These are phyloP conservation scores for Russula olivacea DNA, from an alignment of 768 basidiomycete genomes.

Conservation along the genomic window DNA sequence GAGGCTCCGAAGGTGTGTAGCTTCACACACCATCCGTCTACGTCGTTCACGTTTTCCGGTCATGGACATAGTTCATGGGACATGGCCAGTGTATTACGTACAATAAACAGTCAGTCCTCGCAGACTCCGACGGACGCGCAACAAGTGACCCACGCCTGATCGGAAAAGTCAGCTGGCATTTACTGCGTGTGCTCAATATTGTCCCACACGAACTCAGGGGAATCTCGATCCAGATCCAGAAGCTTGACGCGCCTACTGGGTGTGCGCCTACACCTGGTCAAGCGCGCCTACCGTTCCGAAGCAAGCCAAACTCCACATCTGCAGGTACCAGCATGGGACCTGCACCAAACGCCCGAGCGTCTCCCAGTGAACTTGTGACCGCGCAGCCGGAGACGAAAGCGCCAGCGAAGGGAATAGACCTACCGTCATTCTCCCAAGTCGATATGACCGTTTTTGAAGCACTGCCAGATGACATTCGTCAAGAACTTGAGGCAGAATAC, in stretches of 20 bases:
- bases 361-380: conserved; percentile 12
- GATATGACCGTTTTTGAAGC: conserved; percentile 66
- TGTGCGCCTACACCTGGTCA: conserved; percentile 46
- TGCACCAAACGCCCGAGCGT: not conserved
- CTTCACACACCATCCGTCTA: not conserved
- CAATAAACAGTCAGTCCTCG: conserved; percentile 63
- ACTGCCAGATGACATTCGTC: conserved; percentile 60
- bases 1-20: conserved; percentile 80
- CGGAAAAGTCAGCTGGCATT: conserved; percentile 67
- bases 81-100: conserved; percentile 82
- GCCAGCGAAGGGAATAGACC: conserved; percentile 25
- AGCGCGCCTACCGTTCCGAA: conserved; percentile 53
- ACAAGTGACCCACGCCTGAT: conserved; percentile 71
- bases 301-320: conserved; percentile 14
- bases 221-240: conserved; percentile 86
- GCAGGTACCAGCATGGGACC: not conserved
- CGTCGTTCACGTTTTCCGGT: conserved; percentile 11
- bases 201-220: conserved; percentile 87
- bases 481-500: conserved; percentile 64
- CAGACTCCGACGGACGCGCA: conserved; percentile 54
- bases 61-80: conserved; percentile 66
- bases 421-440: conserved; percentile 73
- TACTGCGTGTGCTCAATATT: conserved; percentile 67
- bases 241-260: conserved; percentile 54
- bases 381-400: not conserved